Evolutionary conservation across 495 filamentous ascomycete genomes (phyloP).

Genomic region (Neurospora terricola): DNA sequence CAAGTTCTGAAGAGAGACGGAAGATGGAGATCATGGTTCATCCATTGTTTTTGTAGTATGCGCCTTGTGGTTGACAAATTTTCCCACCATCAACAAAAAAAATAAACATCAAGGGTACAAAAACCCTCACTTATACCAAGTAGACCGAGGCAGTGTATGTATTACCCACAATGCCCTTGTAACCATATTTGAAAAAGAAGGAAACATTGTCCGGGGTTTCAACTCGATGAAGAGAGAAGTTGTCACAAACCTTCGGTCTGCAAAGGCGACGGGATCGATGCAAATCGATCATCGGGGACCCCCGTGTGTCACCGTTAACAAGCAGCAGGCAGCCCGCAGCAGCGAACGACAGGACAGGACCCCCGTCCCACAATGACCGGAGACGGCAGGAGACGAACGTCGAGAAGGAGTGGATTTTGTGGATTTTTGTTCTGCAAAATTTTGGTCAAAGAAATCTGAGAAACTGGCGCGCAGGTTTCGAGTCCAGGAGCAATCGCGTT

Average conservation of each 20-base stretch:
- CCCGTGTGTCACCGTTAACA: neutral
- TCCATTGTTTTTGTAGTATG: neutral
- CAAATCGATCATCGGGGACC: neutral
- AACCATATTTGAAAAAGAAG: neutral
- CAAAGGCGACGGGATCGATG: neutral
- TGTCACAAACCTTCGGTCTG: neutral
- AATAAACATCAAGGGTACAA: neutral
- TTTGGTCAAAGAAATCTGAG: neutral
- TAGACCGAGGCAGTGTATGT: neutral
- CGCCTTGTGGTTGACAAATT: neutral
- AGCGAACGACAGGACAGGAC: neutral
- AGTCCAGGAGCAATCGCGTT: neutral
- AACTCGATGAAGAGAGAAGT: neutral
- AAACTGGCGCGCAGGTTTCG: neutral
- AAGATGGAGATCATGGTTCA: neutral
- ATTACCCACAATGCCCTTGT: neutral
- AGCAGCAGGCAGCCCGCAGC: neutral
- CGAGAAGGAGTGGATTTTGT: neutral
- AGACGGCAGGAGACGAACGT: neutral
- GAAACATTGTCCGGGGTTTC: neutral
- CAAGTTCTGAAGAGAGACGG: neutral
- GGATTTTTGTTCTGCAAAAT: neutral
- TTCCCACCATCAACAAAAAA: neutral
- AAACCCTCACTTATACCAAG: neutral
- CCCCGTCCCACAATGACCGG: neutral